Base-by-base conservation (phyloP, 2,329 filamentous ascomycete genomes). In the Aspergillus brasiliensis region DNA sequence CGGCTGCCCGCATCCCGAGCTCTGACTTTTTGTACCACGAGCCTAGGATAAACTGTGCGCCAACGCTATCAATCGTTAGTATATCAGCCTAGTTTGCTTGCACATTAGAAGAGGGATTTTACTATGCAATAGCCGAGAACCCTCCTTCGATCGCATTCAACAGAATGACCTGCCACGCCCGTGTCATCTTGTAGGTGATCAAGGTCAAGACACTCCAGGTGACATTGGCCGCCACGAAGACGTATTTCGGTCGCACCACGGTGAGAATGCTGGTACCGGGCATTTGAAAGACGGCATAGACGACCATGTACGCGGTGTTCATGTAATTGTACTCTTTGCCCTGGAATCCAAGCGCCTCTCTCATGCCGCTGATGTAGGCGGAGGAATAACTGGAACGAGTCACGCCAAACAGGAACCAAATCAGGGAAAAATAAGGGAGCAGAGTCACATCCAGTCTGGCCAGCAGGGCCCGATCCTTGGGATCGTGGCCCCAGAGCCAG, bases 391-490 rank as follows among this genome's bases (percentile, higher is more conserved):
- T 78, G 27, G 79, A 73, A 10, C 79, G 72, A 5, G 78, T 80
- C 51, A 81, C 73, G 27, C 79, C 79, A 57, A 81, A 81, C 3
- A 81, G 68, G 53, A 81, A 81, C 79, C 78, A 81, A n/a, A 81
- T 76, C 11, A 80, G 65, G 0, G 78, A 79, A 62, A 81, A 80
- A 60, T 81, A 81, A 0, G 75, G 74, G 19, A 80, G 70, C 6
- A 80, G 68, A 0, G 77, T 80, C 47, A 74, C 69, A 60, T 80
- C 78, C 7, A 80, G 72, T 65, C 77, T 78, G 38, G 74, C 71
- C 5, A 61, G 56, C 28, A 61, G 46, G 1, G 59, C 51, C 15
- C 59, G 56, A 25, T 58, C 56, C n/a, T 34, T 34, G 7, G 51
- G 56, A 11, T 61, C 56, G 1, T 17, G 2, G 4, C 59, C 59